These are phyloP conservation scores for Lophiostoma macrostomum DNA, from an alignment of 495 filamentous ascomycete species.

Conservation along the genomic window DNA sequence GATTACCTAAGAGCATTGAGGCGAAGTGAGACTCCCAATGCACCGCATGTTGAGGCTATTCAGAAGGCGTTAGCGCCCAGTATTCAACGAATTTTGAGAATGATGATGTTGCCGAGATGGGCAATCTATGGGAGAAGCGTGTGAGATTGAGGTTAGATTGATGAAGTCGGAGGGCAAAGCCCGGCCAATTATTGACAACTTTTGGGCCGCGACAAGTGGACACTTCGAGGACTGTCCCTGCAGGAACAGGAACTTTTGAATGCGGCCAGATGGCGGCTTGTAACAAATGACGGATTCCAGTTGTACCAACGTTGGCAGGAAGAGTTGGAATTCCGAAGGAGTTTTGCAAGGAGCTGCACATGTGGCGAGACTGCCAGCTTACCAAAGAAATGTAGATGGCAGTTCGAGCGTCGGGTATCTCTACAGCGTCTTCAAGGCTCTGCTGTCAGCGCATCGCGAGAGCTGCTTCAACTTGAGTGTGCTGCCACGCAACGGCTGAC, in stretches of 20 bases:
- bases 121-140: conserved; percentile 6
- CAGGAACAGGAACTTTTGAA: too few relatives aligned
- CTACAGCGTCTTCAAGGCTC: neutral
- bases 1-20: conserved; percentile 5
- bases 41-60: conserved; percentile 1
- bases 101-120: conserved; percentile 12
- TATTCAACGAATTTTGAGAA: conserved; percentile 6
- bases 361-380: too few relatives aligned
- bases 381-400: too few relatives aligned
- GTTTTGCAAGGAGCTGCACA: too few relatives aligned
- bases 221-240: too few relatives aligned
- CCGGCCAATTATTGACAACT: neutral
- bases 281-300: too few relatives aligned
- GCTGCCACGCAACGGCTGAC: conserved; percentile 11
- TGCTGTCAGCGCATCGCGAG: conserved; percentile 2
- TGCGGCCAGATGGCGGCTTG: too few relatives aligned
- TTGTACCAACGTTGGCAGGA: too few relatives aligned
- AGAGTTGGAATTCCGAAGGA: too few relatives aligned
- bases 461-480: neutral
- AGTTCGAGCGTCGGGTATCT: too few relatives aligned
- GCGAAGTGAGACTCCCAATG: conserved; percentile 12
- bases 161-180: neutral
- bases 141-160: neutral
- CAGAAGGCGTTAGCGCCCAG: conserved; percentile 22
- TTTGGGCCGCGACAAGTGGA: neutral